Base-by-base conservation (phyloP, 768 basidiomycete species). In the Collybia sordida region DNA sequence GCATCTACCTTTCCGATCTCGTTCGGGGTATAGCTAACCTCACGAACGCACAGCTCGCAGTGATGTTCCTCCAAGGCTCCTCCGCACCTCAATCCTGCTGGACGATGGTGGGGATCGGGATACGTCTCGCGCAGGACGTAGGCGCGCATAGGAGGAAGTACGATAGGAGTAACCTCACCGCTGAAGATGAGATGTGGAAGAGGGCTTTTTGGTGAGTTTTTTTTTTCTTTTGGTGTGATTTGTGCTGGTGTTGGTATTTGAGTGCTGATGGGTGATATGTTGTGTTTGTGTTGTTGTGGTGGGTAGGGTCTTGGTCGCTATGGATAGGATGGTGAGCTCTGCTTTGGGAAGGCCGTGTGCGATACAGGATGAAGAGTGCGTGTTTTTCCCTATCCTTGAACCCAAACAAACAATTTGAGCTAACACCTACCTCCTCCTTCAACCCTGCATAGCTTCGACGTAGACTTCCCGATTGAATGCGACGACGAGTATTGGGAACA, bases 301-400 rank as follows among this genome's bases (percentile, higher is more conserved):
- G n/a, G n/a, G n/a, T 48, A 84, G 83, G 82, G 75, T 80, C 0
- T 67, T 84, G 2, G 70, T 82, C 3, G 71, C 64, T 22, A 71
- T 83, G 59, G 84, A 86, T 59, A 65, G 82, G 51, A 58, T 71
- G 44, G 62, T 75, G 38, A 80, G 81, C 36, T 66, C 77, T 1
- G 72, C 77, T 0, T 72, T 89, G 7, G 91, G 91, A 9, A 72
- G 91, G 17, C 88, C 89, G 1, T 82, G 86, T 58, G 85, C 85
- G 3, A 80, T 93, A 14, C 86, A 88, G 46, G 90, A 93, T 54
- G 88, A 89, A 65, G 89, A 90, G 83, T 85, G 60, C 45, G 83
- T 27, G 22, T n/a, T 51, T 25, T 63, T 14, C 31, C 18, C 38
- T 14, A 1, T n/a, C 28, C n/a, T n/a, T 44, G 50, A 38, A 42